These are phyloP conservation scores for Coprinopsis cinerea DNA, from an alignment of 768 basidiomycete genomes.

Conservation along the genomic window DNA sequence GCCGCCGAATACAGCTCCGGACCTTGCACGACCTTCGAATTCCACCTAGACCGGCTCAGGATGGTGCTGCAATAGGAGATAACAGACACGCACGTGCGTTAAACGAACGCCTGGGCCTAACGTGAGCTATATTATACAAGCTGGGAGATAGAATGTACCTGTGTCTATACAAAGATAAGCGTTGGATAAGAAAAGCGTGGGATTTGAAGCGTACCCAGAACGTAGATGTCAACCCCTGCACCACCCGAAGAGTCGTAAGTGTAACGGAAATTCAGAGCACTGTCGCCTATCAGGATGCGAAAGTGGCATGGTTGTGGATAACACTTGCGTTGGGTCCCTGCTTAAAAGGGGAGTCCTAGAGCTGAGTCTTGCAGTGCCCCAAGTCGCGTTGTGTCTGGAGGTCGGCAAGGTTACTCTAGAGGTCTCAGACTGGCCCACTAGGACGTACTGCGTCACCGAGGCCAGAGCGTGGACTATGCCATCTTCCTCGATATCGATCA, in stretches of 20 bases:
- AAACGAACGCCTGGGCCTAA: constrained; percentile 17
- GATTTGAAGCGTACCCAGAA: constrained; percentile 29
- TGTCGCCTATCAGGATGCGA: constrained; percentile 3
- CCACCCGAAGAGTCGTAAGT: constrained; percentile 27
- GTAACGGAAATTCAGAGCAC: constrained; percentile 21
- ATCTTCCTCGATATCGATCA: constrained; percentile 23
- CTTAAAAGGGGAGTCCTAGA: constrained; percentile 12
- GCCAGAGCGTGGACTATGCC: constrained; percentile 18
- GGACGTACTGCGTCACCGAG: constrained; percentile 15
- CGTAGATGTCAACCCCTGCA: constrained; percentile 34
- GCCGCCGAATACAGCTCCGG: constrained; percentile 32
- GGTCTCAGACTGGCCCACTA: neutral
- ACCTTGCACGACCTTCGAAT: constrained; percentile 37
- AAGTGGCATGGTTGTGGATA: neutral
- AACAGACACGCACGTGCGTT: constrained; percentile 17
- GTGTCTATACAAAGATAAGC: constrained; percentile 17
- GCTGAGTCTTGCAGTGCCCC: constrained; percentile 23
- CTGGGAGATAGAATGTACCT: constrained; percentile 12
- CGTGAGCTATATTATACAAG: neutral
- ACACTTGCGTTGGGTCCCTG: constrained; percentile 8
- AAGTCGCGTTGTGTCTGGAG: constrained; percentile 23
- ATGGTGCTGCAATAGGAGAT: neutral
- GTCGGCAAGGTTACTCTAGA: neutral
- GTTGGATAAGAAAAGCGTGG: neutral
- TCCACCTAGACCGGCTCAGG: constrained; percentile 18